Conservation (phyloP, 2,329 filamentous ascomycete species). For the Ilyonectria destructans region DNA sequence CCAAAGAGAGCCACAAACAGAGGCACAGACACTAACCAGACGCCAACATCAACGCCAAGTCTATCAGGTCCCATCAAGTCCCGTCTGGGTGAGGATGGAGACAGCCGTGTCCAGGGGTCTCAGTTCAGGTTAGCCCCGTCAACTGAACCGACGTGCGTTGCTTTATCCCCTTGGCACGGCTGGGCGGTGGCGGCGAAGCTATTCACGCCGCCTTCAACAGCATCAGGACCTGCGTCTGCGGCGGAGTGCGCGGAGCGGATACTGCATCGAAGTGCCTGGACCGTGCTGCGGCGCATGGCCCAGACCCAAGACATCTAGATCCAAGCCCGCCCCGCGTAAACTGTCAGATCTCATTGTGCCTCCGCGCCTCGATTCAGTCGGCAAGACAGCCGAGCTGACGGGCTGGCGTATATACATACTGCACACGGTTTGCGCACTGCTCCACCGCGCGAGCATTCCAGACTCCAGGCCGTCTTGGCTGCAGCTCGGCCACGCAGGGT, state of each 20-base stretch:
- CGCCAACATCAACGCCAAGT: not conserved
- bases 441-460: slow-evolving; percentile 21
- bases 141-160: not conserved
- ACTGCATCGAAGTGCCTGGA: not conserved
- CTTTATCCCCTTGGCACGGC: not conserved
- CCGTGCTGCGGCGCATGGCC: not conserved
- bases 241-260: not conserved
- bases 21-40: not conserved
- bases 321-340: not conserved
- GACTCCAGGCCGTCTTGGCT: slow-evolving; percentile 2
- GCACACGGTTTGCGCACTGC: not conserved
- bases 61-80: not conserved
- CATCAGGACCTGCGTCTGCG: not conserved
- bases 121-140: not conserved
- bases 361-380: not conserved
- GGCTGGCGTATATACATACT: not conserved
- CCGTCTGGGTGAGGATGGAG: no score
- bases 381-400: slow-evolving; percentile 4
- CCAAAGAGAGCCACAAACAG: not conserved
- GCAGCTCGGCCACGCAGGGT: not conserved
- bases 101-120: not conserved
- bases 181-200: slow-evolving; percentile 1
- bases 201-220: not conserved
- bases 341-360: slow-evolving; percentile 21
- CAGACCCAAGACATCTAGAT: slow-evolving; percentile 4